Evolutionary conservation across 1,284 basidiomycete genomes (phyloP).

Genomic region (Apiotrichum laibachii): DNA sequence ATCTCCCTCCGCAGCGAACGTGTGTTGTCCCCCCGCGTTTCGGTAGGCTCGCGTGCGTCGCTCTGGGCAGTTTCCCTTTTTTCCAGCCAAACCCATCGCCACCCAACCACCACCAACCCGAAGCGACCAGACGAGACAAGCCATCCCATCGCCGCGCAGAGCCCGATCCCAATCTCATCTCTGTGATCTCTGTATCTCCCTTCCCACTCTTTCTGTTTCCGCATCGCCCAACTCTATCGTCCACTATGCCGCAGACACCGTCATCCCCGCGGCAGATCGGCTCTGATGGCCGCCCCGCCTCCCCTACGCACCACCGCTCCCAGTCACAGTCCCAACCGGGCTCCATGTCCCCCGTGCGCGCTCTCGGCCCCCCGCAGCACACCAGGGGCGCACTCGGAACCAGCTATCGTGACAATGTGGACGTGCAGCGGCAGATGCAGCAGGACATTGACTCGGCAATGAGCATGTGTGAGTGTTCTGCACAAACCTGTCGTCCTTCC

Average conservation of each 20-base stretch:
- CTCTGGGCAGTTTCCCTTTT: no score
- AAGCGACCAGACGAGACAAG: no score
- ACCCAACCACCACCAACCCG: no score
- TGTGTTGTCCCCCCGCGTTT: no score
- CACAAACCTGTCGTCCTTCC: no score
- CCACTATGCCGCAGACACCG: constrained; percentile 20
- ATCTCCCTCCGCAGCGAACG: no score
- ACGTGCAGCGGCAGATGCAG: constrained; percentile 42
- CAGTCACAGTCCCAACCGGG: constrained; percentile 17
- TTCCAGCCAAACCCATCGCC: no score
- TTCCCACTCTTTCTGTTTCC: not conserved
- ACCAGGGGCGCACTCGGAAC: constrained; percentile 9
- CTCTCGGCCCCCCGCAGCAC: constrained; percentile 18
- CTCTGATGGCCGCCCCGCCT: constrained; percentile 26
- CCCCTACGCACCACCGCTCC: constrained; percentile 20
- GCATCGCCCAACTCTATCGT: not conserved
- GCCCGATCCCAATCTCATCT: not conserved
- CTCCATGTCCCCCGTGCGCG: constrained; percentile 27
- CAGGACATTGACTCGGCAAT: constrained; percentile 50
- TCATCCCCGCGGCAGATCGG: constrained; percentile 33
- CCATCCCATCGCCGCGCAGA: no score
- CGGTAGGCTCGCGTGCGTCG: no score
- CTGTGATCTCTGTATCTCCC: not conserved
- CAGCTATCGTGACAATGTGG: constrained; percentile 28
- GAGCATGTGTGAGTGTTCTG: constrained; percentile 44